Evolutionary conservation across 2,329 filamentous ascomycete species (phyloP).

Genomic region (Endothia cerciana): DNA sequence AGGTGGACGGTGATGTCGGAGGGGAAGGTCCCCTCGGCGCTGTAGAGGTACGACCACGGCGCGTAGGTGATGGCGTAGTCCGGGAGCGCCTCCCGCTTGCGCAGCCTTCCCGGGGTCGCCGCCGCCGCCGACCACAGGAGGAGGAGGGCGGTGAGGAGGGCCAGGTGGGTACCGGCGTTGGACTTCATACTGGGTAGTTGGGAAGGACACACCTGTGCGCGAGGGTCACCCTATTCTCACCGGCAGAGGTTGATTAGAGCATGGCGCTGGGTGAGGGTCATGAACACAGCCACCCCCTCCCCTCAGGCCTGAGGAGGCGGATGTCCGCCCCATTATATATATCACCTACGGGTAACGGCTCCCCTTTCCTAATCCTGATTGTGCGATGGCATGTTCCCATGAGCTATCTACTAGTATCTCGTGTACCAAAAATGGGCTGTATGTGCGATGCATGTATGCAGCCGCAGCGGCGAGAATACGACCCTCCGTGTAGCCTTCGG

Average conservation of each 20-base stretch:
- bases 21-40: conserved; percentile 31
- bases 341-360: neutral
- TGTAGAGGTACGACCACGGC: conserved; percentile 31
- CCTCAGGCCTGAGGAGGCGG: too few relatives aligned
- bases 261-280: neutral
- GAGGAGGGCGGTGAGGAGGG: neutral
- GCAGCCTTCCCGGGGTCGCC: conserved; percentile 8
- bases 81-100: conserved; percentile 28
- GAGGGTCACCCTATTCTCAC: too few relatives aligned
- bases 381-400: neutral
- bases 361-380: neutral
- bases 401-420: too few relatives aligned
- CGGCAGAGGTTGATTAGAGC: neutral
- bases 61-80: conserved; percentile 31
- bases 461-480: neutral
- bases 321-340: neutral
- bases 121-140: neutral
- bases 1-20: conserved; percentile 32
- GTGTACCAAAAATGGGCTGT: neutral
- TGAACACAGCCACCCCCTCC: too few relatives aligned
- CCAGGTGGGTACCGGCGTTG: neutral
- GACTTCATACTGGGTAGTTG: neutral
- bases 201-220: neutral
- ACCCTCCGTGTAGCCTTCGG: neutral
- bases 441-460: neutral